Evolutionary conservation across 78 protist species (phyloP), one percentile per base, ranked within the genome.

Genomic region (Bigelowiella natans): DNA sequence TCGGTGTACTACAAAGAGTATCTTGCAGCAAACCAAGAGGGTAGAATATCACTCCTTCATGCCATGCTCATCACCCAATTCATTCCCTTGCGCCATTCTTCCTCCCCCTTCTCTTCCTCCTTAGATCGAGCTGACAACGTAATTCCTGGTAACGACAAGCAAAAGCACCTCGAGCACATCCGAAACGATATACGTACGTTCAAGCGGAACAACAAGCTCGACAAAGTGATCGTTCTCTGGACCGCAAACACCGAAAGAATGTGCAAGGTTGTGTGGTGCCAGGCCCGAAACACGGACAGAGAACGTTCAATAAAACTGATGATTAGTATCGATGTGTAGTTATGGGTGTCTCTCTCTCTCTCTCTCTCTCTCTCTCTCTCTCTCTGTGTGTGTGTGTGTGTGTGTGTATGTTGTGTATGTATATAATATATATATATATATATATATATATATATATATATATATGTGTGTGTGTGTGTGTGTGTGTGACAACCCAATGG

Each of bases 201-300:
- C 98, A 97, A 97, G 95, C 89, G 87, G 26, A 0, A 38, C 83
- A 93, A 97, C 92, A 40, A 39, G 31, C 93, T 96, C 51, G 99
- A 97, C 92, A 93, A 88, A 90, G 97, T 51, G 7, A 63, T 97
- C 29, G 97, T 98, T 29, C 38, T 97, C 38, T 98, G 99, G 99
- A 95, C 99, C 3, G 99, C 99, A 86, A 98, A 95, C 93, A 98
- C 99, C 2, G 99, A 98, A 95, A 94, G 99, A 51, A 97, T 96
- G 94, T 39, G 95, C 36, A 93, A 87, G 64, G 82, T 97, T 82
- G 3, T 51, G 34, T 26, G 18, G 73, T 7, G 7, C 7, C 18
- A 51, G 7, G 18, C 73, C 7, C 18, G 18, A 51, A 26, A 51
- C 18, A 51, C 18, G 18, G 34, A 51, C 7, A 51, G 7, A 51